Evolutionary conservation across 108 stramenopile species (phyloP).

Genomic region (Nitzschia palea): DNA sequence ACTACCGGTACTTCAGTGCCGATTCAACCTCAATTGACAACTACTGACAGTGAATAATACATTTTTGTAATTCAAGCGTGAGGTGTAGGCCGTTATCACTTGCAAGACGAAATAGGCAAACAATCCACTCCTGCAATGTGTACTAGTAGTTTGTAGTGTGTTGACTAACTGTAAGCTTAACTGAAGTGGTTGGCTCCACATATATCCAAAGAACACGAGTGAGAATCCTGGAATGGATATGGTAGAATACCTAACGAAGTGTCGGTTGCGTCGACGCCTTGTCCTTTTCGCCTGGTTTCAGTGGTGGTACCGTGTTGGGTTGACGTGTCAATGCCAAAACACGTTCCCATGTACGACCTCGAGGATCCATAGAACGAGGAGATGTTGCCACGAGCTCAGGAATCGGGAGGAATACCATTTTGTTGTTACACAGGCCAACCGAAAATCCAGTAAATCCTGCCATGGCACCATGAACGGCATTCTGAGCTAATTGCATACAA

Average conservation of each 20-base stretch:
- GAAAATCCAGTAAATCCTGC: slow-evolving; percentile 97
- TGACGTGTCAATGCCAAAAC: slow-evolving; percentile 92
- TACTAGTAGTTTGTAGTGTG: too few species aligned
- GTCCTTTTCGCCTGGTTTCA: neutral
- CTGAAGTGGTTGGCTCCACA: too few species aligned
- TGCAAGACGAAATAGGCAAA: too few species aligned
- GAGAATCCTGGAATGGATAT: too few species aligned
- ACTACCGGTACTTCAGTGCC: too few species aligned
- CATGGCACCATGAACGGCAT: slow-evolving; percentile 99
- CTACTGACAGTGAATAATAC: too few species aligned
- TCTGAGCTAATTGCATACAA: slow-evolving; percentile 97
- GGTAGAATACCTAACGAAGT: slow-evolving; percentile 6
- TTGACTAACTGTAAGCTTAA: too few species aligned
- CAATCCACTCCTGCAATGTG: too few species aligned
- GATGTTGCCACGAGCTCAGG: slow-evolving; percentile 90
- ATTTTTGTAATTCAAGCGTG: too few species aligned
- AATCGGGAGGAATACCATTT: slow-evolving; percentile 93
- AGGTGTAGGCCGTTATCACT: too few species aligned
- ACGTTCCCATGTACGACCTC: slow-evolving; percentile 96
- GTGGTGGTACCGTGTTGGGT: slow-evolving; percentile 76
- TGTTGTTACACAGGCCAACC: slow-evolving; percentile 95
- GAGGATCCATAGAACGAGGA: slow-evolving; percentile 90
- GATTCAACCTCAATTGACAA: too few species aligned
- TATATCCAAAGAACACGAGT: too few species aligned
- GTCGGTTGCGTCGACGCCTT: slow-evolving; percentile 5